Base-by-base conservation (phyloP, 208 protist species). In the Leishmania lainsoni region DNA sequence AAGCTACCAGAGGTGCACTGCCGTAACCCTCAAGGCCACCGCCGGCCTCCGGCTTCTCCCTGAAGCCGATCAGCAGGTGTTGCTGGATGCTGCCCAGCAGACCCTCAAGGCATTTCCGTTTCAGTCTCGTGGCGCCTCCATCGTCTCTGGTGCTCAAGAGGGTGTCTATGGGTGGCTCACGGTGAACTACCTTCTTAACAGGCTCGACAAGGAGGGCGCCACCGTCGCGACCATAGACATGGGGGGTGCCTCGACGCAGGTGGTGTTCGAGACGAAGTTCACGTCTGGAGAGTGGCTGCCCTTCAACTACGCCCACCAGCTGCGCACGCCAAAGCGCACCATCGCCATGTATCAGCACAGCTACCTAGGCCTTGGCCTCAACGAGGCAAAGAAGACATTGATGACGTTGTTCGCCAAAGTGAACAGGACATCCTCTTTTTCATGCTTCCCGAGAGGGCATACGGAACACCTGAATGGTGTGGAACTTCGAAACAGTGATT, bases 131-230 rank as follows among this genome's bases (percentile, higher is more conserved):
- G 83, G 83, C 2, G 89, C 85, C 48, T 78, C 83, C 51, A 83
- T 96, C 68, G 93, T 96, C 51, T 80, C 82, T 35, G 95, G 93
- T 12, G 81, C 72, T 9, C 92, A 96, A 51, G 95, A 98, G 81
- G 95, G 91, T 51, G 78, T 93, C 6, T 94, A 87, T 75, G 90
- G 86, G 22, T 98, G 95, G 93, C 78, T 98, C 8, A 94, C 93
- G 9, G 87, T 98, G n/a, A 95, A 96, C 76, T 96, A 95, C 69
- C 79, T 98, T 1, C 78, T 98, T 4, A 81, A 80, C 35, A 68
- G 42, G 39, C 32, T 91, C 16, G 51, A 76, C 59, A 9, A 29
- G 39, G 45, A 59, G 2, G 65, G 59, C 2, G 52, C 32, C 58
- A 87, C 75, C 0, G 78, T 87, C 42, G 80, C 84, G 10, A 92